phyloP scores from a whole-genome alignment of 805 yeast genomes.

The Priceomyces haplophilus region DNA sequence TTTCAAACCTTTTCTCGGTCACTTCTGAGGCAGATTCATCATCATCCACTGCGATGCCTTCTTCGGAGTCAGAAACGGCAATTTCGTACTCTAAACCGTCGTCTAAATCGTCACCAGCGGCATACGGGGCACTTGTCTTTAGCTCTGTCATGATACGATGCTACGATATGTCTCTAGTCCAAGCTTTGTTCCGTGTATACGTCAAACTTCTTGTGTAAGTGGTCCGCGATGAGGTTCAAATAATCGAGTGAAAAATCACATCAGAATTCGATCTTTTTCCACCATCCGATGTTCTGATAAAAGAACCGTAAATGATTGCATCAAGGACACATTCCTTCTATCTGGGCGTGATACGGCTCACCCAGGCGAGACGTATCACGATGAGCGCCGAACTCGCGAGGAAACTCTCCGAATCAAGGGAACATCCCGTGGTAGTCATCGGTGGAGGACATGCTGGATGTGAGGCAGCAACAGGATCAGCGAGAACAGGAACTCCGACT shows the following conservation, averaged over 20 bases:
- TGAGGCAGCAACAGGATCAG: constrained; percentile 93
- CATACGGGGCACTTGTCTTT: neutral
- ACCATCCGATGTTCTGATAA: too few species aligned
- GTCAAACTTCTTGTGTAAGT: neutral
- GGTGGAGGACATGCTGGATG: constrained; percentile 99
- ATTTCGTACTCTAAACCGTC: constrained; percentile 69
- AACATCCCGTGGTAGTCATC: constrained; percentile 73
- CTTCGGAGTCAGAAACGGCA: constrained; percentile 31
- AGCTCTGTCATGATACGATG: neutral
- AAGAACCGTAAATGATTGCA: neutral
- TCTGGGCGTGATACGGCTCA: neutral
- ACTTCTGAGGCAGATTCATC: constrained; percentile 16
- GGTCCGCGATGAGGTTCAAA: neutral
- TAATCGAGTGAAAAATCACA: neutral
- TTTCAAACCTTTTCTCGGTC: constrained; percentile 14
- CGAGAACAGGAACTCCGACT: constrained; percentile 73
- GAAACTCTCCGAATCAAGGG: constrained; percentile 25
- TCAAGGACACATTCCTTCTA: neutral
- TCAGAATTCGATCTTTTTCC: neutral
- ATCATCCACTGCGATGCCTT: constrained; percentile 9
- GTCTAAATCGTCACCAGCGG: constrained; percentile 68
- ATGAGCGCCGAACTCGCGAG: constrained; percentile 35
- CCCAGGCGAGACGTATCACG: constrained; percentile 15
- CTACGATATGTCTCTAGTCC: too few species aligned
- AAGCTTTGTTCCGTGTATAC: neutral